These are phyloP conservation scores for Podila verticillata DNA, from an alignment of 192 early-diverging fungal genomes.

Conservation along the genomic window DNA sequence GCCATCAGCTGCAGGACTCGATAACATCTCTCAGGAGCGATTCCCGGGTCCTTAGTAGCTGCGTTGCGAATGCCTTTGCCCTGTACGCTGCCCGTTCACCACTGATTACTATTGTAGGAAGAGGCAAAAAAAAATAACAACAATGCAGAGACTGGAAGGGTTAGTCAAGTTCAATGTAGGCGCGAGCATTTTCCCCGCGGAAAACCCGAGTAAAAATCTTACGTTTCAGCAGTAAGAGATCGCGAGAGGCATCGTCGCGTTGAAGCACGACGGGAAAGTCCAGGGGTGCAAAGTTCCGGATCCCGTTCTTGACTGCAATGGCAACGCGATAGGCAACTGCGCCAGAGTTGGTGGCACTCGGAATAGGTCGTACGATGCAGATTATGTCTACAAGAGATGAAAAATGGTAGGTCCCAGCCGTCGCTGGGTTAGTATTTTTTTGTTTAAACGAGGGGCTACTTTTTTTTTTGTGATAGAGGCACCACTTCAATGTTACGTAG, in stretches of 20 bases:
- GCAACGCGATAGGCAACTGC: constrained; percentile 42
- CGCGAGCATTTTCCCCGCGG: no score
- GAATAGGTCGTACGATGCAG: constrained; percentile 36
- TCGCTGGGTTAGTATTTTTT: not conserved
- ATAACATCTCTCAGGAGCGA: constrained; percentile 71
- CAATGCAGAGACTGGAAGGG: not conserved
- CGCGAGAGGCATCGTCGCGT: constrained; percentile 66
- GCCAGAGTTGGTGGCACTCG: not conserved
- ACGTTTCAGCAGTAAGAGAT: constrained; percentile 74
- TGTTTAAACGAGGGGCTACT: no score
- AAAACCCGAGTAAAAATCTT: not conserved
- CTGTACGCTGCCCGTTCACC: constrained; percentile 75
- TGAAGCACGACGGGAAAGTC: constrained; percentile 64
- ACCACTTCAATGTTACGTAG: no score
- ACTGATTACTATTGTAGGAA: constrained; percentile 67
- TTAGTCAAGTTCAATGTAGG: not conserved
- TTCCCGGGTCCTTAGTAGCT: constrained; percentile 67
- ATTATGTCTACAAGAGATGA: constrained; percentile 23
- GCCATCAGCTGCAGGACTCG: constrained; percentile 18
- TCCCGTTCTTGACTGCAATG: constrained; percentile 64
- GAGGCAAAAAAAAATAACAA: not conserved
- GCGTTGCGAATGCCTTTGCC: constrained; percentile 71
- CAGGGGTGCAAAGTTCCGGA: constrained; percentile 68
- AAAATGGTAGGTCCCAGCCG: not conserved
- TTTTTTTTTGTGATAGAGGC: no score